phyloP scores from a whole-genome alignment of 805 yeast genomes.

The Wickerhamiella bombiphila region DNA sequence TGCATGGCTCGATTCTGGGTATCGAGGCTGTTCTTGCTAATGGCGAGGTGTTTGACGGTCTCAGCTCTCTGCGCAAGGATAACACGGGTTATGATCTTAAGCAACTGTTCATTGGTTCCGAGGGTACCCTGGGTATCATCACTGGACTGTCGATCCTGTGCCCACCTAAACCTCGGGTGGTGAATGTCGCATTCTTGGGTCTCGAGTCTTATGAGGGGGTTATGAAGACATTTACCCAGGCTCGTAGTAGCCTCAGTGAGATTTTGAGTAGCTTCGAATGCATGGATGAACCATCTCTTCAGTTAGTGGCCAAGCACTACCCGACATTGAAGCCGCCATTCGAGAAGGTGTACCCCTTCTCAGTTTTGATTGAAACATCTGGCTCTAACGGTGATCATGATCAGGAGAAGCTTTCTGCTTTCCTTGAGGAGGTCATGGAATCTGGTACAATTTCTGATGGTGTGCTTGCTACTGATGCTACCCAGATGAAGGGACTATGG shows the following conservation, averaged over 20 bases:
- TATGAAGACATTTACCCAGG: conserved; percentile 61
- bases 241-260: conserved; percentile 68
- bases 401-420: conserved; percentile 71
- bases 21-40: conserved; percentile 80
- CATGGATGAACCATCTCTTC: conserved; percentile 42
- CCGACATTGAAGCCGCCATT: conserved; percentile 51
- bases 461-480: conserved; percentile 87
- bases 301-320: conserved; percentile 46
- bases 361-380: conserved; percentile 85
- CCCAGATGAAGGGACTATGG: conserved; percentile 77
- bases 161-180: conserved; percentile 73
- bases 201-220: conserved; percentile 66
- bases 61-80: conserved; percentile 79
- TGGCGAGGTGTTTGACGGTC: conserved; percentile 64
- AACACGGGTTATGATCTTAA: conserved; percentile 90
- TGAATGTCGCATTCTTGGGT: conserved; percentile 79
- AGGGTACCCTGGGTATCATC: conserved; percentile 79
- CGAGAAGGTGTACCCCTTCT: conserved; percentile 72
- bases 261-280: conserved; percentile 85
- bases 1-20: conserved; percentile 83
- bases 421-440: conserved; percentile 76
- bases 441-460: conserved; percentile 80
- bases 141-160: conserved; percentile 82
- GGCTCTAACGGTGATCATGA: conserved; percentile 92
- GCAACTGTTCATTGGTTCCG: conserved; percentile 84